Percentiles rank a stretch among this genome's conserved stretches.
These are phyloP conservation scores for Cercospora sesami DNA, from an alignment of 2,329 filamentous ascomycete genomes.

Conservation along the genomic window DNA sequence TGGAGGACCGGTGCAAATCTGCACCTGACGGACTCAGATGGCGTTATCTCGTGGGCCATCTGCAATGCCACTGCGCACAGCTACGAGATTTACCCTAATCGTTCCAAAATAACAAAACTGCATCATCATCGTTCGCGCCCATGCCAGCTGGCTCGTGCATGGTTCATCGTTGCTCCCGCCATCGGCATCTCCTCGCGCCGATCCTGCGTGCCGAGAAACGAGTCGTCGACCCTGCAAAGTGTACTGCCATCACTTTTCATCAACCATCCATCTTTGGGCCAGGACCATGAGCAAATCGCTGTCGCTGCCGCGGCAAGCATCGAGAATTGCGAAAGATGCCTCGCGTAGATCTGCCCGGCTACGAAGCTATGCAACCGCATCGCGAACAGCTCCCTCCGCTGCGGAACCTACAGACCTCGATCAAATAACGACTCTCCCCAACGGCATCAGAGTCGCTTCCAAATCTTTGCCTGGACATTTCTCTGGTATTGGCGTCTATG, in stretches of 20 bases:
- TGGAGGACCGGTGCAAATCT: not conserved
- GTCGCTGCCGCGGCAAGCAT: conserved; percentile 34
- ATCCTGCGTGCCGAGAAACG: conserved; percentile 6
- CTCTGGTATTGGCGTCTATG: conserved; percentile 90
- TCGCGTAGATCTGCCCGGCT: conserved; percentile 17
- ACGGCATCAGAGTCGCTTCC: conserved; percentile 91
- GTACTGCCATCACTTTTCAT: conserved; percentile 6
- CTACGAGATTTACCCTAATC: not conserved
- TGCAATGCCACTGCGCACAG: not conserved
- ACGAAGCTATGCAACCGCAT: conserved; percentile 35
- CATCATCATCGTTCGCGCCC: not conserved
- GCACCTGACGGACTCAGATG: not conserved
- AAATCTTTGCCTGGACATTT: conserved; percentile 94
- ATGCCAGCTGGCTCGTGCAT: not conserved
- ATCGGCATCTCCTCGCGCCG: conserved; percentile 4
- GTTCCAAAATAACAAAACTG: not conserved
- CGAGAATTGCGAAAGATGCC: conserved; percentile 24
- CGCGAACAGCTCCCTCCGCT: conserved; percentile 22
- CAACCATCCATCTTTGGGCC: conserved; percentile 1
- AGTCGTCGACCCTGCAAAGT: conserved; percentile 5
- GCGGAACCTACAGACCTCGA: conserved; percentile 86
- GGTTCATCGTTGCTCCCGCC: conserved; percentile 5
- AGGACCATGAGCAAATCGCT: conserved; percentile 36
- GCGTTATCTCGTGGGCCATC: not conserved
- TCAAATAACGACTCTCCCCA: conserved; percentile 80